Evolutionary conservation across 2,329 filamentous ascomycete species (phyloP).

Genomic region (Colletotrichum aenigma): DNA sequence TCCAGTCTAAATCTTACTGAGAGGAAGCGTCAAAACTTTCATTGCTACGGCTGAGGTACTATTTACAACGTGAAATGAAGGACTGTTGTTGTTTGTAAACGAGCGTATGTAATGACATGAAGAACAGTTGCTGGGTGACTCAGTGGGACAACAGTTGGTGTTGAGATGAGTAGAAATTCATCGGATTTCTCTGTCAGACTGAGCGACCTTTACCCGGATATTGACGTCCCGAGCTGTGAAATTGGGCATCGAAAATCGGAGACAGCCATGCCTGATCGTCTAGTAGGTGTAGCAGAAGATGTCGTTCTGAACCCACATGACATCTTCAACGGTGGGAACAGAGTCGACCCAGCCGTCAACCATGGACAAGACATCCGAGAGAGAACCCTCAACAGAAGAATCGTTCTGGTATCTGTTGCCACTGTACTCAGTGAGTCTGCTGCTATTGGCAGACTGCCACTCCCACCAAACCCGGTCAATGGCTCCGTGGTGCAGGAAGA

Average conservation of each 20-base stretch:
- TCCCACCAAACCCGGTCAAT: constrained; percentile 29
- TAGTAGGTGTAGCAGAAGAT: not conserved
- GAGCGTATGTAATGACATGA: not conserved
- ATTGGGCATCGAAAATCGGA: not conserved
- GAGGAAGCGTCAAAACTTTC: not conserved
- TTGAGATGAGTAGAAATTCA: not conserved
- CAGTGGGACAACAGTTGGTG: not conserved
- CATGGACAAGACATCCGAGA: not conserved
- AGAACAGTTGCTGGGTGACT: not conserved
- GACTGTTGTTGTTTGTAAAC: not conserved
- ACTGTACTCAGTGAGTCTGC: not conserved
- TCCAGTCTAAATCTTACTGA: not conserved
- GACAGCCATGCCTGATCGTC: not conserved
- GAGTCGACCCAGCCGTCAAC: not conserved
- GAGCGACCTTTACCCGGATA: not conserved
- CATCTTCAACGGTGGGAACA: not conserved
- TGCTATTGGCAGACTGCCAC: constrained; percentile 22
- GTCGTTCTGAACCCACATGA: not conserved
- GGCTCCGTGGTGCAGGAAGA: constrained; percentile 31
- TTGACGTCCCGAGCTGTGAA: not conserved
- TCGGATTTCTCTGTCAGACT: not conserved
- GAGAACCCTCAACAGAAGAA: not conserved
- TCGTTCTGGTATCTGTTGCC: not conserved
- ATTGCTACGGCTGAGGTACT: not conserved
- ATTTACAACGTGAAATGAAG: not conserved